Evolutionary conservation across 1,139 yeast genomes (phyloP), one percentile per base, ranked within the genome.

Genomic region (Debaryomyces coudertii): DNA sequence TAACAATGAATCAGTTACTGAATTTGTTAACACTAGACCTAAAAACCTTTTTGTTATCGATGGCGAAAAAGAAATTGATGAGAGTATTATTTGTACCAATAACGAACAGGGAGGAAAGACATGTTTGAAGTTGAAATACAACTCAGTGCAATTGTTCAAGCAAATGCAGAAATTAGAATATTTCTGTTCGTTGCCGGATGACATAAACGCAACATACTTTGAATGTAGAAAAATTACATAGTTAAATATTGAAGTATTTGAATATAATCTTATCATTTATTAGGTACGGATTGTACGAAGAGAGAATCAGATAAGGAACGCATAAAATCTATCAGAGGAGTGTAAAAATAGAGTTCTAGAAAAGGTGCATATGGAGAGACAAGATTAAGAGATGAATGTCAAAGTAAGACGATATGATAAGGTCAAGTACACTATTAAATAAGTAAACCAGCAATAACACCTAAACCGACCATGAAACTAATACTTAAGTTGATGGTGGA

Each of bases 121-220:
- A 4, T 76, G 80, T 50, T 62, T 76, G 49, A 73, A 72, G 51
- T 63, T 76, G 50, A 63, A 61, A 22, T 66, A 65, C 40, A 66
- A 69, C 49, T 67, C 71, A 36, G 61, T 73, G 36, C 68, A 71
- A 48, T 62, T 76, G 48, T 76, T 76, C 62, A 73, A 68, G 53
- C 71, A 70, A 27, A 76, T 76, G 80, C 80, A 76, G 49, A 63
- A 61, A 37, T 60, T 71, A 40, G 77, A 73, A 38, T 73, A 73
- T 51, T 73, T 73, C 51, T 75, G 79, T 50, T 71, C 77, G 1
- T 70, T 74, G 50, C 78, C 79, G 1, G 73, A 73, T 47, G 77
- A 73, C 47, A 67, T 74, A 42, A 68, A 71, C 50, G 77, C 79
- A 36, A 74, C 79, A 7, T 73, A 74, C 55, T 74, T 75, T 51